Percentiles rank a stretch among this genome's conserved stretches.
These are phyloP conservation scores for Ogataea haglerorum DNA, from an alignment of 805 yeast genomes.

Conservation along the genomic window DNA sequence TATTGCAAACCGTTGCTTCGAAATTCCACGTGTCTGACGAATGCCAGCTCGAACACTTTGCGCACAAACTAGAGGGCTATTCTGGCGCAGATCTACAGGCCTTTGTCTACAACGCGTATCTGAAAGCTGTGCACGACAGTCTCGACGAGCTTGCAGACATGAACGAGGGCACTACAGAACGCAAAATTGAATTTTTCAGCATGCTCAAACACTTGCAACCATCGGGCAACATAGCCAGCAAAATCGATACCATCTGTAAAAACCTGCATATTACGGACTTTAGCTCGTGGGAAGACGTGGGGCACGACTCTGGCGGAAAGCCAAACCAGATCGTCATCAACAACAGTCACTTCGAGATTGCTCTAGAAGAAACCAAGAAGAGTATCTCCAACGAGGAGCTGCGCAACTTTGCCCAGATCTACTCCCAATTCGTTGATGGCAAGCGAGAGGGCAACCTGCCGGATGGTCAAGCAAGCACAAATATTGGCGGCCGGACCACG, in stretches of 20 bases:
- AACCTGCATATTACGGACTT: slow-evolving; percentile 2
- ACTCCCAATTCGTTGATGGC: slow-evolving; percentile 61
- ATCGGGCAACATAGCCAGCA: slow-evolving; percentile 18
- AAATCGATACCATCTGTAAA: slow-evolving; percentile 20
- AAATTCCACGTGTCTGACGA: slow-evolving; percentile 57
- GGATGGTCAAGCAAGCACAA: slow-evolving; percentile 72
- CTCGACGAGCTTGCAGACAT: slow-evolving; percentile 45
- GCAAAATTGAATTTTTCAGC: slow-evolving; percentile 23
- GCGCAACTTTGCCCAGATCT: slow-evolving; percentile 57
- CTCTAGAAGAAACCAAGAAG: slow-evolving; percentile 78
- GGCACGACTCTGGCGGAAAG: neutral
- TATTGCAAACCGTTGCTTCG: slow-evolving; percentile 54
- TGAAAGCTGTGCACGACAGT: slow-evolving; percentile 76
- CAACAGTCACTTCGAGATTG: slow-evolving; percentile 51
- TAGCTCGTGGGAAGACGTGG: neutral
- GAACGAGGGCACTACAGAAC: slow-evolving; percentile 11
- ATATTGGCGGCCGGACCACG: slow-evolving; percentile 82
- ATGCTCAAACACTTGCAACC: slow-evolving; percentile 13
- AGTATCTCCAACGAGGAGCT: slow-evolving; percentile 78
- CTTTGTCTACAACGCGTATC: slow-evolving; percentile 82
- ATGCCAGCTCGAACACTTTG: slow-evolving; percentile 54
- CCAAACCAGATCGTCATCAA: slow-evolving; percentile 15
- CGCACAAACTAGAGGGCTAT: slow-evolving; percentile 64
- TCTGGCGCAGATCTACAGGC: slow-evolving; percentile 97
- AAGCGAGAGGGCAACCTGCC: slow-evolving; percentile 84